Evolutionary conservation across 2,329 filamentous ascomycete species (phyloP).

Genomic region (Plenodomus tracheiphilus): DNA sequence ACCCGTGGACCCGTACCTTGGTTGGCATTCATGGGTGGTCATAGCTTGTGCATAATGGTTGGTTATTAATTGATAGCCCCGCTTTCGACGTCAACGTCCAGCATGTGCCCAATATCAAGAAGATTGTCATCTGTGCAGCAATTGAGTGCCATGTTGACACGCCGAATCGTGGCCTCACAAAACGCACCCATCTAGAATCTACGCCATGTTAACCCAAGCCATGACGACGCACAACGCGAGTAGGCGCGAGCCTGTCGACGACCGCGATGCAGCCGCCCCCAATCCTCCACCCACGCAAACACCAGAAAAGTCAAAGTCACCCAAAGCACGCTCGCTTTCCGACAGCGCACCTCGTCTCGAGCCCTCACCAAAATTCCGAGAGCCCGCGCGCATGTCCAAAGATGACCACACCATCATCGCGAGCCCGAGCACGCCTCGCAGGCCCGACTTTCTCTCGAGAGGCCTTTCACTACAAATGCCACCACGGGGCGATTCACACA

Average conservation of each 20-base stretch:
- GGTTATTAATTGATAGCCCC: constrained; percentile 26
- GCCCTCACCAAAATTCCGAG: constrained; percentile 51
- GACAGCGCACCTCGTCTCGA: constrained; percentile 50
- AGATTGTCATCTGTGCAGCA: constrained; percentile 8
- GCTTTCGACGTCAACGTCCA: constrained; percentile 18
- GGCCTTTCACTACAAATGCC: constrained; percentile 74
- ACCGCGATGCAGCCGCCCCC: constrained; percentile 9
- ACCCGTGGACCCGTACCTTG: neutral
- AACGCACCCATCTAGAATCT: constrained; percentile 4
- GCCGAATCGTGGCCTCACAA: constrained; percentile 6
- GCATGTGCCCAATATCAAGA: constrained; percentile 5
- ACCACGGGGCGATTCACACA: constrained; percentile 50
- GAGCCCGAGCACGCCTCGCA: constrained; percentile 65
- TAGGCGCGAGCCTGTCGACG: constrained; percentile 12
- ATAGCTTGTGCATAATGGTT: constrained; percentile 19
- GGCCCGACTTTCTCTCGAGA: constrained; percentile 64
- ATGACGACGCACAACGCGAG: constrained; percentile 24
- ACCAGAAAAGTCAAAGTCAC: constrained; percentile 42
- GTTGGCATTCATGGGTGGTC: neutral
- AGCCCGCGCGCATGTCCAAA: constrained; percentile 45
- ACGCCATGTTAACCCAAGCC: constrained; percentile 25
- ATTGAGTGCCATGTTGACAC: constrained; percentile 30
- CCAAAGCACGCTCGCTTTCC: constrained; percentile 50
- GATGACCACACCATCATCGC: constrained; percentile 50
- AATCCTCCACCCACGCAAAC: constrained; percentile 25